Percentiles rank a stretch among this genome's conserved stretches.
These are phyloP conservation scores for Sutorius eximius DNA, from an alignment of 1,284 basidiomycete genomes.

Conservation along the genomic window DNA sequence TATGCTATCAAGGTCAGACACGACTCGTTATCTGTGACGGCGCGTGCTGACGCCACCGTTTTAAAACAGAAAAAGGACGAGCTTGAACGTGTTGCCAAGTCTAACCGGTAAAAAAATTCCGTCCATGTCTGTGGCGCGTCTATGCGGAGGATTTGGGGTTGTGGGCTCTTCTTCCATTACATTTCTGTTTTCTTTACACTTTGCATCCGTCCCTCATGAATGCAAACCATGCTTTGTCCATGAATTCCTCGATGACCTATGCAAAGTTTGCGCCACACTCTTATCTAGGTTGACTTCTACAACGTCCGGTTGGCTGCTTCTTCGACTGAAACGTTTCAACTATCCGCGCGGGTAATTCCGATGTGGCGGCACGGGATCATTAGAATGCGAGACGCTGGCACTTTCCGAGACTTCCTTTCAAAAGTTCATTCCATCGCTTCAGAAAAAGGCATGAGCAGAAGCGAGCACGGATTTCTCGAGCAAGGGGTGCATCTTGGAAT, in stretches of 20 bases:
- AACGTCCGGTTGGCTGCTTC: not conserved
- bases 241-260: constrained; percentile 19
- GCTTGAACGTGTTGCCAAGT: constrained; percentile 99
- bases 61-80: constrained; percentile 84
- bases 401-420: constrained; percentile 19
- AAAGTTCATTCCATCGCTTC: not conserved
- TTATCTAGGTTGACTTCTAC: constrained; percentile 1
- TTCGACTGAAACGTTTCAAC: not conserved
- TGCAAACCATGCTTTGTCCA: constrained; percentile 26
- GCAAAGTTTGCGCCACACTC: constrained; percentile 6
- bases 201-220: constrained; percentile 23
- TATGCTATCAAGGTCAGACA: constrained; percentile 92
- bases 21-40: not conserved
- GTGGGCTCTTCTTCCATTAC: constrained; percentile 18
- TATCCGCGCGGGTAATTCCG: not conserved
- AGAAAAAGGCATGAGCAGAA: constrained; percentile 4
- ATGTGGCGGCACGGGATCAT: not conserved
- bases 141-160: constrained; percentile 11
- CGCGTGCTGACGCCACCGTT: constrained; percentile 1
- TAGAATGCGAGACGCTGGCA: constrained; percentile 12
- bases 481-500: not conserved
- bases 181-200: constrained; percentile 6
- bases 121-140: not conserved
- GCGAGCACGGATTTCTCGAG: not conserved
- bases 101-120: constrained; percentile 75